These are phyloP conservation scores for Venturia pyrina DNA, from an alignment of 2,329 filamentous ascomycete species.

Conservation along the genomic window DNA sequence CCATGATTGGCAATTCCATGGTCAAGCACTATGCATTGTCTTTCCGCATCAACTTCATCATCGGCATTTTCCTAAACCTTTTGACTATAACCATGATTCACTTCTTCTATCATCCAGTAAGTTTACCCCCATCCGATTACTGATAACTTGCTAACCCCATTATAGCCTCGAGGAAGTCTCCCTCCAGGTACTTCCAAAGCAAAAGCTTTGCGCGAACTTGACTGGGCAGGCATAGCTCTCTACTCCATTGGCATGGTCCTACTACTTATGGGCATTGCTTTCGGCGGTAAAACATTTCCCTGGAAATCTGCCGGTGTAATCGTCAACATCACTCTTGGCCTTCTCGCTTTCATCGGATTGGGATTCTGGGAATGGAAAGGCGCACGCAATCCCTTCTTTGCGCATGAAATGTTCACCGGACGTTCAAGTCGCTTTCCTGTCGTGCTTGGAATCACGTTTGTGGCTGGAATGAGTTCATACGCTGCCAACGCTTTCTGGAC, in stretches of 20 bases:
- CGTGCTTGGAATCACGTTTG: background rate
- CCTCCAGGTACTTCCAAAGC: background rate
- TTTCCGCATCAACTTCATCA: constrained; percentile 11
- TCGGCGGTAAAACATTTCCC: constrained; percentile 11
- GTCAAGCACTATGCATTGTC: constrained; percentile 8
- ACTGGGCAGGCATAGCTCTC: constrained; percentile 13
- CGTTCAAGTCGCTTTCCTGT: constrained; percentile 9
- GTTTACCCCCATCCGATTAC: background rate
- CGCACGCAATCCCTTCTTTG: constrained; percentile 11
- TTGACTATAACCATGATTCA: background rate
- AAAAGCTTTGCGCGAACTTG: constrained; percentile 3
- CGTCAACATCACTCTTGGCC: background rate
- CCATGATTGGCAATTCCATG: background rate
- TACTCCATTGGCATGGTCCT: constrained; percentile 7
- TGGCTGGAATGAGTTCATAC: constrained; percentile 1
- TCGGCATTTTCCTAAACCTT: constrained; percentile 10
- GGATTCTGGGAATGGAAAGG: constrained; percentile 12
- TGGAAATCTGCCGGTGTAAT: constrained; percentile 10
- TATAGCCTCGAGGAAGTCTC: background rate
- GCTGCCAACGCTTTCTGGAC: constrained; percentile 7
- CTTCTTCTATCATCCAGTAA: constrained; percentile 12
- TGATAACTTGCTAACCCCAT: background rate
- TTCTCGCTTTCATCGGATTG: background rate
- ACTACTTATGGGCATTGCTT: constrained; percentile 2
- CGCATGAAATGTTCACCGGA: constrained; percentile 12